Evolutionary conservation across 2,329 filamentous ascomycete genomes (phyloP), one percentile per base, ranked within the genome.

Genomic region (Sporothrix brunneoviolacea): DNA sequence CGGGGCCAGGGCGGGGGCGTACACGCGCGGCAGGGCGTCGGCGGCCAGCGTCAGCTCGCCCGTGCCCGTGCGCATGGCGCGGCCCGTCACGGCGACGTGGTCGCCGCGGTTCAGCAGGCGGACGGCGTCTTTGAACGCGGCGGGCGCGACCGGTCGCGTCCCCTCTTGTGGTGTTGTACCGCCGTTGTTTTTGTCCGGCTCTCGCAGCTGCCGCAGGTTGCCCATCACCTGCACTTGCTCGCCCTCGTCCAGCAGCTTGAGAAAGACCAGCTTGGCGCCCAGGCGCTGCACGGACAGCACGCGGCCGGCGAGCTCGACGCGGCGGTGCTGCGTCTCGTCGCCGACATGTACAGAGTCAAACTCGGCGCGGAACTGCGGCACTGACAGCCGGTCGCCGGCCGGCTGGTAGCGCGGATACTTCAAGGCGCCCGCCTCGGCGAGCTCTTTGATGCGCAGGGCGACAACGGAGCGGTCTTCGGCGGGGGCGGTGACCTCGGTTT

Each of bases 191-290:
- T 28, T 37, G 4, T 4, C 33, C 2, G n/a, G 18, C n/a, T 6
- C 15, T 13, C 5, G 19, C 27, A 74, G 56, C 54, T 74, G 77
- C 53, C 74, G 73, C 59, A 83, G 74, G 66, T 87, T 86, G 65
- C 86, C 77, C 71, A 95, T 82, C 54, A 84, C 76, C 68, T 98
- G 93, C 30, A 94, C 67, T 56, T 76, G 79, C 58, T 81, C 70
- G 51, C 83, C 84, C 62, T 88, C 82, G 64, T 89, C 82, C 58
- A 82, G 74, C 44, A 97, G 70, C 67, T 93, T 86, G 58, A 96
- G 66, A 66, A 98, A 98, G 56, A 89, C 74, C 59, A 98, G 81
- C 68, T 86, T 88, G 59, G 80, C 83, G 58, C 91, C 84, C 49
- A 82, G 77, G 42, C 79, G 73, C 55, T 88, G 86, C 62, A 86